phyloP scores from a whole-genome alignment of 2,329 filamentous ascomycete species.

The Cladosporium halotolerans region DNA sequence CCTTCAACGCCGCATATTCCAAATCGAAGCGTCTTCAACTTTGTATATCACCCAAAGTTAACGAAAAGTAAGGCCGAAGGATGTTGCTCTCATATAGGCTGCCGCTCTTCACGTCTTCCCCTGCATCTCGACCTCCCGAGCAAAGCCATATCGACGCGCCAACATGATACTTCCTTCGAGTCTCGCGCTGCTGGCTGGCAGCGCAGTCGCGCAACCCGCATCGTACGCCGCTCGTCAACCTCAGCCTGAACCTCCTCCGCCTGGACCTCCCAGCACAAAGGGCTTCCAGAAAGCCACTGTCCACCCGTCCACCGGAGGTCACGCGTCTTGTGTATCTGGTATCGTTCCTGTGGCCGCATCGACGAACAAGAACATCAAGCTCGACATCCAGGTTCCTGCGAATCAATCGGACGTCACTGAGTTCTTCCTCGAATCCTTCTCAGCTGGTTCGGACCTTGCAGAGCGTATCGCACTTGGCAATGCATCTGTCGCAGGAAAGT shows the following conservation, averaged over 20 bases:
- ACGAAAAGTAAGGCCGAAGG: too few species aligned
- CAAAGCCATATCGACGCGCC: too few species aligned
- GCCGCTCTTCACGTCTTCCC: too few species aligned
- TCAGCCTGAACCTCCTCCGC: background rate
- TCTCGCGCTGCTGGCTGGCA: background rate
- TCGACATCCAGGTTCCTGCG: constrained; percentile 22
- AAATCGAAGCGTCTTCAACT: too few species aligned
- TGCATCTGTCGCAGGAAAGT: constrained; percentile 15
- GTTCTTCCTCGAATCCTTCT: constrained; percentile 17
- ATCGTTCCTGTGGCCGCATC: constrained; percentile 21
- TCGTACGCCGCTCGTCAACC: background rate
- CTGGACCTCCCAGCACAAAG: background rate
- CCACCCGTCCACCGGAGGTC: constrained; percentile 20
- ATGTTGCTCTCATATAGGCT: too few species aligned
- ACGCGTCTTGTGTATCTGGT: constrained; percentile 25
- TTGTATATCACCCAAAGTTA: too few species aligned
- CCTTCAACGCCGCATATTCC: too few species aligned
- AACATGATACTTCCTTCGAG: background rate
- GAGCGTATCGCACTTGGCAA: constrained; percentile 13
- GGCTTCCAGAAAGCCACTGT: constrained; percentile 12
- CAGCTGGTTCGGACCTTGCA: constrained; percentile 13
- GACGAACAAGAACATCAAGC: constrained; percentile 22
- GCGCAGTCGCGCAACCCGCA: background rate
- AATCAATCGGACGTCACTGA: constrained; percentile 27
- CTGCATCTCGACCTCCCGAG: too few species aligned